These are phyloP conservation scores for Leucocoprinus sp. DNA, from an alignment of 768 basidiomycete species.

Conservation along the genomic window DNA sequence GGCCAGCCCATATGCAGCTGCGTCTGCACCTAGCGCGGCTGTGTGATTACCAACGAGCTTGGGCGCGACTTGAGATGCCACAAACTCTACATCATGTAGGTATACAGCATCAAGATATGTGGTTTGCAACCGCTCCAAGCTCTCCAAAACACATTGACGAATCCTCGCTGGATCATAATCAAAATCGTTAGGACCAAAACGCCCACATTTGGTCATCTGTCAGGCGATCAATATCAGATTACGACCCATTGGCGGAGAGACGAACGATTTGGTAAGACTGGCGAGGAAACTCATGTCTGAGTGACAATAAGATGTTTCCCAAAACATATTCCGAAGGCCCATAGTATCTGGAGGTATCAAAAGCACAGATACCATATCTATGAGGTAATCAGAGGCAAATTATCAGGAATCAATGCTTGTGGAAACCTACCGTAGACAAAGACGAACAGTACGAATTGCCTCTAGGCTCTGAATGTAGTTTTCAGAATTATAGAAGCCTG, in stretches of 20 bases:
- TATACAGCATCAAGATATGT: conserved; percentile 75
- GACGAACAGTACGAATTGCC: conserved; percentile 60
- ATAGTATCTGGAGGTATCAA: conserved; percentile 81
- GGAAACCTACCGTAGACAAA: conserved; percentile 59
- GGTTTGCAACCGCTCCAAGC: conserved; percentile 63
- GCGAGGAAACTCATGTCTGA: conserved; percentile 68
- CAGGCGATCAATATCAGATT: not conserved
- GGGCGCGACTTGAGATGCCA: conserved; percentile 45
- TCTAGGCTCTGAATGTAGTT: conserved; percentile 44
- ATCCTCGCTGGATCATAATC: conserved; percentile 68
- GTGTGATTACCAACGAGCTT: conserved; percentile 47
- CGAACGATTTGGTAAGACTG: conserved; percentile 66
- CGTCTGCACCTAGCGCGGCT: conserved; percentile 44
- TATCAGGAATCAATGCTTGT: not conserved
- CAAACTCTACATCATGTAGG: conserved; percentile 80
- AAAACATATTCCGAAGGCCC: conserved; percentile 73
- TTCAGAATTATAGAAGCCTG: conserved; percentile 56
- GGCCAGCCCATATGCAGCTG: conserved; percentile 56
- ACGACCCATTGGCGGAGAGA: not conserved
- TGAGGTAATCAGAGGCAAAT: conserved; percentile 5
- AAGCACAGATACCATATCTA: conserved; percentile 74
- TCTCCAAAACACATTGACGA: conserved; percentile 56
- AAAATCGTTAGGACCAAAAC: conserved; percentile 59
- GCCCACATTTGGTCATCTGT: conserved; percentile 83
- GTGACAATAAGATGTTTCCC: conserved; percentile 51